Evolutionary conservation across 805 yeast genomes (phyloP).

Genomic region (Candida nitratophila): DNA sequence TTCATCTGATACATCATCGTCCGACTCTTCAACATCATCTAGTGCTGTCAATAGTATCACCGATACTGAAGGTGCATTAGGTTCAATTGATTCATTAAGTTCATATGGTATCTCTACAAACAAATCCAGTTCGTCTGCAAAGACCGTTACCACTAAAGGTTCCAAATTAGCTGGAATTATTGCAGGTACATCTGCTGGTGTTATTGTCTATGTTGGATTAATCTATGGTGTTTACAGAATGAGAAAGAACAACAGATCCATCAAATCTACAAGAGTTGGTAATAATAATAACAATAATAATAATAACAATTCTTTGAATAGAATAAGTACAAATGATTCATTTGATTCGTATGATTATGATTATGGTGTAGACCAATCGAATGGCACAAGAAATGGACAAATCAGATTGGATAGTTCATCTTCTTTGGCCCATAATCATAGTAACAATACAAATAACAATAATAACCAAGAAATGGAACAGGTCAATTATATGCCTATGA

Average conservation of each 20-base stretch:
- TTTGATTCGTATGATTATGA: constrained; percentile 3
- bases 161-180: constrained; percentile 66
- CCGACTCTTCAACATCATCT: neutral
- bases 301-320: constrained; percentile 3
- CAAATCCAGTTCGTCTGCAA: neutral
- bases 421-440: neutral
- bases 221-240: constrained; percentile 48
- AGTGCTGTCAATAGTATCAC: neutral
- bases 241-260: constrained; percentile 22
- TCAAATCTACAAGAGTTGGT: no score
- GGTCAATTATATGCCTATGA: constrained; percentile 32
- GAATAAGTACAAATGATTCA: constrained; percentile 10
- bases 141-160: constrained; percentile 16
- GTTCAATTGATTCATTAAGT: constrained; percentile 1
- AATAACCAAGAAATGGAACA: constrained; percentile 5
- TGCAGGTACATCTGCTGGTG: constrained; percentile 78
- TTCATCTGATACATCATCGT: neutral
- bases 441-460: no score
- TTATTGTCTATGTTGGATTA: constrained; percentile 52
- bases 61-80: constrained; percentile 5
- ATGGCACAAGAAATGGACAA: constrained; percentile 13
- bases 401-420: neutral
- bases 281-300: constrained; percentile 2
- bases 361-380: constrained; percentile 63
- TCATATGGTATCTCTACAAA: neutral